Percentiles rank a stretch among this genome's conserved stretches.
Evolutionary conservation across 306 rosid species (phyloP).

Genomic region (Pyrus pyrifolia): DNA sequence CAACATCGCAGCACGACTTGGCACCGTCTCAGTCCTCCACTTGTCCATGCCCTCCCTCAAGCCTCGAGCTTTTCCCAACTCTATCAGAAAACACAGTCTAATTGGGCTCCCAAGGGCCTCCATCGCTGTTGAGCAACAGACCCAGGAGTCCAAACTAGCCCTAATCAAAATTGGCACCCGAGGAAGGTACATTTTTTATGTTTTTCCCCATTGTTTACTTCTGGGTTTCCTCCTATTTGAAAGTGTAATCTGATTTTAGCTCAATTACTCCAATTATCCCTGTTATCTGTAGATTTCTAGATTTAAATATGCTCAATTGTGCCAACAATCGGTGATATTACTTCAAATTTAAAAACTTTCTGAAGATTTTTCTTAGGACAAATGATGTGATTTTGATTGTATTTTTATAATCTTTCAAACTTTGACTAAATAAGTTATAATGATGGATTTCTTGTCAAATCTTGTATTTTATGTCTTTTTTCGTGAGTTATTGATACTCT

Average conservation of each 20-base stretch:
- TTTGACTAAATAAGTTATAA: background rate
- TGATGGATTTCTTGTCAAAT: background rate
- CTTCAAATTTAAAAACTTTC: background rate
- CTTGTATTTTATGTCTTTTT: background rate
- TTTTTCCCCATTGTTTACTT: background rate
- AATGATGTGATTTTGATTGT: background rate
- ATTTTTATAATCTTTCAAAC: background rate
- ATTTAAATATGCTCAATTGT: background rate
- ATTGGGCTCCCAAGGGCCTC: conserved; percentile 46
- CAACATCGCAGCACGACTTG: conserved; percentile 15
- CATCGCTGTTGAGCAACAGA: conserved; percentile 60
- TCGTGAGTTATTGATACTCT: conserved; percentile 21
- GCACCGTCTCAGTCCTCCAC: conserved; percentile 30
- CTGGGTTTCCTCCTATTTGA: background rate
- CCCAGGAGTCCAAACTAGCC: conserved; percentile 44
- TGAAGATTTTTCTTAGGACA: background rate
- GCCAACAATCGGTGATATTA: background rate
- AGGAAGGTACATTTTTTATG: conserved; percentile 58
- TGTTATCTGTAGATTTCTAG: background rate
- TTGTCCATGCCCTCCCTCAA: conserved; percentile 37
- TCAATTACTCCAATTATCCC: background rate
- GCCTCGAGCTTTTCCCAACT: conserved; percentile 25
- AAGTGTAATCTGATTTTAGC: background rate
- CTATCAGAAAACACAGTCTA: conserved; percentile 13
- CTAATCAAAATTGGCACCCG: conserved; percentile 77